Evolutionary conservation across 116 monocot genomes (phyloP).

Genomic region (Iris pallida): DNA sequence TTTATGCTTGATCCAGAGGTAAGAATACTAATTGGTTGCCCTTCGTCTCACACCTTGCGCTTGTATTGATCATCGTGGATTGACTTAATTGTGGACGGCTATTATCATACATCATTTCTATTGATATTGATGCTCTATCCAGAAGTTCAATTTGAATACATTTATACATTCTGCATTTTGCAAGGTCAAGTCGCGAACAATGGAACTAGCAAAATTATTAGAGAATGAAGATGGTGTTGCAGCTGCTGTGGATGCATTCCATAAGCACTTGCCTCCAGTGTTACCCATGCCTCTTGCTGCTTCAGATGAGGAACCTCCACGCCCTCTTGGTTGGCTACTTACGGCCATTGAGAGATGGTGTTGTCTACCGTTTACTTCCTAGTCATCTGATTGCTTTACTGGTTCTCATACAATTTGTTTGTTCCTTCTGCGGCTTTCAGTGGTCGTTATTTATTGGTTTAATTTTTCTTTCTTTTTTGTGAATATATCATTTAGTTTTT

Average conservation of each 20-base stretch:
- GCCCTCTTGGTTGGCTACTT: conserved; percentile 45
- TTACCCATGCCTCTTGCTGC: conserved; percentile 38
- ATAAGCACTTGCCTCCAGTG: conserved; percentile 60
- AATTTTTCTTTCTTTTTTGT: too few relatives aligned
- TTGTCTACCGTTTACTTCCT: conserved; percentile 53
- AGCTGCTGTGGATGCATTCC: conserved; percentile 77
- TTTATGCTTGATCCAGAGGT: conserved; percentile 99
- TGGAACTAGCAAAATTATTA: conserved; percentile 70
- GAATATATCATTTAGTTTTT: too few relatives aligned
- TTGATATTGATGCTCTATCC: too few relatives aligned
- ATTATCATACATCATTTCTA: too few relatives aligned
- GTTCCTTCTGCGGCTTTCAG: not conserved
- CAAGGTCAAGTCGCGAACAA: conserved; percentile 65
- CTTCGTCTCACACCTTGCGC: not conserved
- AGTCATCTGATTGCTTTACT: conserved; percentile 6
- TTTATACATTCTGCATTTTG: not conserved
- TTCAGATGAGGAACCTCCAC: conserved; percentile 27
- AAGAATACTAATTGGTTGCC: conserved; percentile 10
- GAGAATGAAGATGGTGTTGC: conserved; percentile 85
- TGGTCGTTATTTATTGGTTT: too few relatives aligned
- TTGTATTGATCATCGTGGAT: too few relatives aligned
- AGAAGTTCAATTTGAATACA: too few relatives aligned
- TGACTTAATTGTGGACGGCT: too few relatives aligned
- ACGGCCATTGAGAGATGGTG: conserved; percentile 55
- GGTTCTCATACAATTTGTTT: conserved; percentile 3